Percentiles rank a stretch among this genome's conserved stretches.
Evolutionary conservation across 805 yeast genomes (phyloP).

Genomic region (Yamadazyma scolyti): DNA sequence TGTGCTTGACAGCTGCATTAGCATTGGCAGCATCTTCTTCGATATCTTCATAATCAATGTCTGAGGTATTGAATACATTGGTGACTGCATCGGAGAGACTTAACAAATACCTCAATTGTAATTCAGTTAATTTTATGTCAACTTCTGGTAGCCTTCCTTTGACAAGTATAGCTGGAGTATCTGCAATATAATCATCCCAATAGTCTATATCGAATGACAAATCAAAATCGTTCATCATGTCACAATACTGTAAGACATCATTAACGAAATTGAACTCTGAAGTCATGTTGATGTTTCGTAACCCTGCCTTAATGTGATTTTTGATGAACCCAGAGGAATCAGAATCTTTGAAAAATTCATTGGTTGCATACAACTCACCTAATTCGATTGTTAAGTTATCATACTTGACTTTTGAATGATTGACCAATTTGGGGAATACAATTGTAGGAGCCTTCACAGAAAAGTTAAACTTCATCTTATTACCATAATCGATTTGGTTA

Average conservation of each 20-base stretch:
- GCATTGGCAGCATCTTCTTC: slow-evolving; percentile 63
- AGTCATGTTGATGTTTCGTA: slow-evolving; percentile 65
- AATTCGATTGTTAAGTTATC: slow-evolving; percentile 69
- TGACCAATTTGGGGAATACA: slow-evolving; percentile 54
- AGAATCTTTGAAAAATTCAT: slow-evolving; percentile 43
- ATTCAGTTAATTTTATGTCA: slow-evolving; percentile 64
- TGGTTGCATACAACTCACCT: slow-evolving; percentile 77
- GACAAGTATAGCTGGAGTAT: slow-evolving; percentile 48
- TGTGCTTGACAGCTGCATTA: slow-evolving; percentile 42
- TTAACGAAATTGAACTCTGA: slow-evolving; percentile 54
- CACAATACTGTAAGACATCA: slow-evolving; percentile 47
- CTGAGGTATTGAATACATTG: slow-evolving; percentile 46
- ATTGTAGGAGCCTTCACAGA: slow-evolving; percentile 77
- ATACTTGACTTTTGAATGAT: slow-evolving; percentile 23
- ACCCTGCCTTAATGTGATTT: slow-evolving; percentile 63
- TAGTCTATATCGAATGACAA: slow-evolving; percentile 57
- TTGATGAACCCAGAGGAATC: slow-evolving; percentile 20
- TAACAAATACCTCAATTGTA: slow-evolving; percentile 59
- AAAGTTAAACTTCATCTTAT: slow-evolving; percentile 66
- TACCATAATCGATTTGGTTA: slow-evolving; percentile 54
- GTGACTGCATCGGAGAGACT: slow-evolving; percentile 55
- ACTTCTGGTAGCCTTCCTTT: slow-evolving; percentile 61
- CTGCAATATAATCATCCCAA: slow-evolving; percentile 34
- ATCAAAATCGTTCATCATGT: slow-evolving; percentile 65
- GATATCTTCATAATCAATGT: slow-evolving; percentile 45